A percentile compares a stretch with the other conserved stretches of the same genome.
phyloP scores from a whole-genome alignment of 306 rosid genomes.

The Rosa lucieae region DNA sequence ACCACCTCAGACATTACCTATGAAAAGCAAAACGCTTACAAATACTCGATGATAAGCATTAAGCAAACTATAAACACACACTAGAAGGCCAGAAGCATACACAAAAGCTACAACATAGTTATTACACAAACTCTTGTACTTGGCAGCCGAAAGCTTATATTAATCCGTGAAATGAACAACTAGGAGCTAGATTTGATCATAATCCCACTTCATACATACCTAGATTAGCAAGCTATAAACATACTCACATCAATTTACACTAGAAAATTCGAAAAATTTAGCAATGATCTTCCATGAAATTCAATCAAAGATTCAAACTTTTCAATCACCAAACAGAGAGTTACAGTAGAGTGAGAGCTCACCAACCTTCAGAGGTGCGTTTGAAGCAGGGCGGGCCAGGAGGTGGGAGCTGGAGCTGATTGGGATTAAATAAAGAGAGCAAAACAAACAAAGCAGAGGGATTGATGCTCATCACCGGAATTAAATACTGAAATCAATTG shows the following conservation, averaged over 20 bases:
- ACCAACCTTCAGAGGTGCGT: too few relatives aligned
- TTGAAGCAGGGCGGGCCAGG: too few relatives aligned
- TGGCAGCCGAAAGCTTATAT: not conserved
- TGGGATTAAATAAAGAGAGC: too few relatives aligned
- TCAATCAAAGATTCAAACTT: conserved; percentile 1
- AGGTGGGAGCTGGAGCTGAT: too few relatives aligned
- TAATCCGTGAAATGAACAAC: not conserved
- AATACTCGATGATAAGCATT: too few relatives aligned
- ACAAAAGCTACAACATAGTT: not conserved
- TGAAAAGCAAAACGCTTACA: too few relatives aligned
- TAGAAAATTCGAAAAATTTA: not conserved
- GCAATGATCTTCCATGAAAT: not conserved
- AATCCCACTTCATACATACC: not conserved
- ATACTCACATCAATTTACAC: not conserved
- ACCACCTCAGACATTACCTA: too few relatives aligned
- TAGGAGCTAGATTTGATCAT: not conserved
- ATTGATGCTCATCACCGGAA: too few relatives aligned
- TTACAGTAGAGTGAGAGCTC: not conserved
- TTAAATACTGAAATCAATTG: too few relatives aligned
- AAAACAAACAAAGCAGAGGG: too few relatives aligned
- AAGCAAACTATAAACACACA: too few relatives aligned
- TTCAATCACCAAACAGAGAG: not conserved
- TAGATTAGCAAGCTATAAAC: not conserved
- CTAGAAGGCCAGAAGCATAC: too few relatives aligned
- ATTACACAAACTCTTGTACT: not conserved